Percentiles rank a stretch among this genome's conserved stretches.
Evolutionary conservation across 228 moss, liverwort and hornwort genomes (phyloP).

Genomic region (Sphagnum magellanicum): DNA sequence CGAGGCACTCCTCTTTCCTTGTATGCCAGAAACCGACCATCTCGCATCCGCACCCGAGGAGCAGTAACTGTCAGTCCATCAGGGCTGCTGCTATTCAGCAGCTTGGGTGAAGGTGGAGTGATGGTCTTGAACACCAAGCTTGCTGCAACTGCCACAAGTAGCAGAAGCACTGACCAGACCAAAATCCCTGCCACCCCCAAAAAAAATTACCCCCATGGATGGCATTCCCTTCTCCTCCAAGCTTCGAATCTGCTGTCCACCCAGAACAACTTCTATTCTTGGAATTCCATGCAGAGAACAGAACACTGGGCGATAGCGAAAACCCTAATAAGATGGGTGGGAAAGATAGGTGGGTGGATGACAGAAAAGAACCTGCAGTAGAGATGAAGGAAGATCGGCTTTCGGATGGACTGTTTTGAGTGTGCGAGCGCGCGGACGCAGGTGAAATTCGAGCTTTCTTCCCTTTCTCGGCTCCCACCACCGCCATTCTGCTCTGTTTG

Average conservation of each 20-base stretch:
- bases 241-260: too few relatives aligned
- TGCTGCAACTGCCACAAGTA: constrained; percentile 44
- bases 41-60: constrained; percentile 63
- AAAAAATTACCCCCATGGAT: too few relatives aligned
- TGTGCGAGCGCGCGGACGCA: constrained; percentile 48
- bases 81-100: constrained; percentile 27
- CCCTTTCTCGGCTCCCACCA: constrained; percentile 8
- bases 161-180: constrained; percentile 40
- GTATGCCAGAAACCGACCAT: constrained; percentile 84
- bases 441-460: constrained; percentile 33
- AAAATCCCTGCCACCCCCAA: constrained; percentile 2
- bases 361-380: constrained; percentile 28
- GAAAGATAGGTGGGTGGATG: too few relatives aligned
- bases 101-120: constrained; percentile 40
- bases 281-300: too few relatives aligned
- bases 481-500: too few relatives aligned
- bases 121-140: constrained; percentile 44
- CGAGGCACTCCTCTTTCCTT: constrained; percentile 58
- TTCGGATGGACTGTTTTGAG: constrained; percentile 18
- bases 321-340: too few relatives aligned
- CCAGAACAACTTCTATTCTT: too few relatives aligned
- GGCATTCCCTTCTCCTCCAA: too few relatives aligned
- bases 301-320: too few relatives aligned
- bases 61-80: constrained; percentile 68
- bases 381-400: constrained; percentile 15